Evolutionary conservation across 306 rosid genomes (phyloP), one percentile per base, ranked within the genome.

Genomic region (Citrullus amarus): DNA sequence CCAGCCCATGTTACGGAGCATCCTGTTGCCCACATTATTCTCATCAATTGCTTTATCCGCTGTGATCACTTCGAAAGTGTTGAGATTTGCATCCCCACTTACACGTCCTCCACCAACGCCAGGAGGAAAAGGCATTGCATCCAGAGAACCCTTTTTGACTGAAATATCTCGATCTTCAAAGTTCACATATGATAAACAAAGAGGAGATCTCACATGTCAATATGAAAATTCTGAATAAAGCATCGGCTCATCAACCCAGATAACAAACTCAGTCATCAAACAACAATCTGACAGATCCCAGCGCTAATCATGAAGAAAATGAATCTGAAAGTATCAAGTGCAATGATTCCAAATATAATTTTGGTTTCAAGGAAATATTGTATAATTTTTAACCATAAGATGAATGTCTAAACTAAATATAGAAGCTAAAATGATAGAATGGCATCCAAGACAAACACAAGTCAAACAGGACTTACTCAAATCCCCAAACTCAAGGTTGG

Each of bases 1-100:
- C 98, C 98, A 95, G 77, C 98, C 98, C 98, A 95, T 95, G 92
- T 79, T 95, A 90, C 98, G 98, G 83, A 95, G 98, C 98, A 95
- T 95, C 86, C 97, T 86, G 82, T 95, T 95, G 86, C 98, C 98
- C 59, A 95, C 97, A 81, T 95, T 95, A 82, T 67, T 89, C 82
- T 95, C 98, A 81, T 92, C 97, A 72, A 95, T 92, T 76, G 97
- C 98, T 90, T 86, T 95, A 66, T 95, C 97, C 44, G 93, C 86
- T 5, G 98, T 85, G 63, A 95, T 95, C 80, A 95, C 96, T 85
- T 95, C 97, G 5, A 75, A 95, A 75, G 89, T 88, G 81, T 88
- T 88, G 20, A 83, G 59, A 79, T 82, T 81, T 65, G 83, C 83
- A 61, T 92, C 98, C 58, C 93, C 97, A 46, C 82, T 82, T 38